Evolutionary conservation across 202 grass and related monocot species (phyloP), one percentile per base, ranked within the genome.

Genomic region (Digitaria exilis): DNA sequence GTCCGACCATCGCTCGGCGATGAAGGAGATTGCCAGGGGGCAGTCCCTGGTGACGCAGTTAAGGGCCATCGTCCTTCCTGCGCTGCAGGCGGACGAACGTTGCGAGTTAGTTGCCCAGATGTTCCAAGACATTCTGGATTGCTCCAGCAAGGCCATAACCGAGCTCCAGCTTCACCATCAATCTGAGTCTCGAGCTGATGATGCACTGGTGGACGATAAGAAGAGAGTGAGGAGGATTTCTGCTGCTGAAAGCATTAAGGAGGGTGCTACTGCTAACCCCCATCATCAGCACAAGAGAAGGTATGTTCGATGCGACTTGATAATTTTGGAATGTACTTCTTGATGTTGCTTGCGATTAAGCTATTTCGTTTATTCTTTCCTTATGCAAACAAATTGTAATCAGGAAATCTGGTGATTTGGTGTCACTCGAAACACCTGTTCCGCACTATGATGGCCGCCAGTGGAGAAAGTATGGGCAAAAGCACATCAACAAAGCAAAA

Each of bases 381-480:
- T n/a, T 26, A 30, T 0, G 3, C 19, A 48, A 62, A 25, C n/a
- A 7, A 3, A 52, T 71, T 3, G 51, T 50, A 24, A 54, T 62
- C 79, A 88, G 87, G 69, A 88, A 69, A 44, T 80, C 32, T 65
- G 60, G 5, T 69, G 69, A 80, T 30, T 80, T 24, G 0, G 60
- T 84, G 75, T 72, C 79, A 26, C 56, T 85, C 32, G 58, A 88
- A 56, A 93, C 82, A 2, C 75, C 84, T 51, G 71, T 84, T 54
- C 87, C 88, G 15, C 81, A 92, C 67, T 85, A 89, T 13, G 93
- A 94, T 34, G 87, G 89, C 1, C 69, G 77, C 43, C 82, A 88
- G 25, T 91, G 92, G 92, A 87, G 92, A 37, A 94, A 94, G 76
- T 94, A 94, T 52, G 92, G 92, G 13, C 84, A 94, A 82, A 92